Conservation (phyloP, 2,329 filamentous ascomycete genomes). For the Apiospora pterosperma region DNA sequence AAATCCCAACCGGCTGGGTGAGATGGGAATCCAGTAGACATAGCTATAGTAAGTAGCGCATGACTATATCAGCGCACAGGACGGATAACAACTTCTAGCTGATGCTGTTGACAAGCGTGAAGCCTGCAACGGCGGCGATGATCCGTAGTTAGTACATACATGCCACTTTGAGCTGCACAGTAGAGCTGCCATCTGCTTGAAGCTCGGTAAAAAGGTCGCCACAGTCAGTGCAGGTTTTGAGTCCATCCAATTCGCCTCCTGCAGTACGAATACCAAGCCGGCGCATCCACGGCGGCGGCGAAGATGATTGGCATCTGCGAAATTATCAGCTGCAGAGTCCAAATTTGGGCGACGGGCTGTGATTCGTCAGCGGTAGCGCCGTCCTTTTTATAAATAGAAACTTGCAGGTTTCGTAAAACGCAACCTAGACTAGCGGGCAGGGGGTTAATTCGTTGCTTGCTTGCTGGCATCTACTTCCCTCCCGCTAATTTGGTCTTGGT, state of each 20-base stretch:
- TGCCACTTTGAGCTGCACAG: neutral
- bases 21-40: neutral
- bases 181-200: neutral
- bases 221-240: neutral
- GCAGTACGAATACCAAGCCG: neutral
- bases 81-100: neutral
- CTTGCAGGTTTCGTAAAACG: conserved; percentile 16
- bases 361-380: conserved; percentile 15
- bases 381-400: conserved; percentile 10
- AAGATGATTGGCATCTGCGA: conserved; percentile 12
- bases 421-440: conserved; percentile 1
- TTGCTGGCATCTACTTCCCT: neutral
- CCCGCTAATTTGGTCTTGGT: neutral
- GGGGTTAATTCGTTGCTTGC: conserved; percentile 3
- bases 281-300: conserved; percentile 5
- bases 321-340: conserved; percentile 15
- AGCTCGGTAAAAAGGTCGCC: neutral
- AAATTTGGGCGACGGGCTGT: conserved; percentile 9
- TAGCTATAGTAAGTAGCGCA: neutral
- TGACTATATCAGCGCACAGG: neutral
- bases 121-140: neutral
- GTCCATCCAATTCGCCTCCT: neutral
- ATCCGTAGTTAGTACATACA: neutral
- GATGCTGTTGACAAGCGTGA: neutral
- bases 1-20: neutral